Percentiles rank a stretch among this genome's conserved stretches.
These are phyloP conservation scores for Scleroderma bovista DNA, from an alignment of 768 basidiomycete species.

Conservation along the genomic window DNA sequence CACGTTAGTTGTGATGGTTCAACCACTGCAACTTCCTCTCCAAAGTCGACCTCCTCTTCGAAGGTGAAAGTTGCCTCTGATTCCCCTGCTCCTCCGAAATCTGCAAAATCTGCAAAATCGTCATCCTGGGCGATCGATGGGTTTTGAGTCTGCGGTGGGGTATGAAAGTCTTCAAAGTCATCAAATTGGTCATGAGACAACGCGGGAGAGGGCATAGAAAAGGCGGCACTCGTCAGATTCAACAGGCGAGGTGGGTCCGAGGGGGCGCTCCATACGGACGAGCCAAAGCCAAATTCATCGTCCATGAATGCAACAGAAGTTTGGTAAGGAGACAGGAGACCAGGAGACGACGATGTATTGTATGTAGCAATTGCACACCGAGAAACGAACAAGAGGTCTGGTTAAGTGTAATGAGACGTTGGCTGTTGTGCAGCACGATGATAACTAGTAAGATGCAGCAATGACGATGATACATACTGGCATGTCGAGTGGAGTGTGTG, in stretches of 20 bases:
- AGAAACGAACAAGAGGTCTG: not conserved
- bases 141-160: conserved; percentile 42
- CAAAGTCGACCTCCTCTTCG: conserved; percentile 22
- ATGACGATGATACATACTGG: not conserved
- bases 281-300: conserved; percentile 66
- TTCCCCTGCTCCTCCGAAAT: conserved; percentile 66
- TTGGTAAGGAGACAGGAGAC: not conserved
- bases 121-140: conserved; percentile 46
- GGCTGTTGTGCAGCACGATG: not conserved
- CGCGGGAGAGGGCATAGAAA: conserved; percentile 23
- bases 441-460: not conserved
- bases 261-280: conserved; percentile 66
- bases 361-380: not conserved
- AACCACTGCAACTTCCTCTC: conserved; percentile 26
- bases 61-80: conserved; percentile 35
- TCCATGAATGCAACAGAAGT: conserved; percentile 43
- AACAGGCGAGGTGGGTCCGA: conserved; percentile 30
- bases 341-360: not conserved
- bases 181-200: conserved; percentile 37
- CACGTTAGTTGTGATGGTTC: conserved; percentile 44
- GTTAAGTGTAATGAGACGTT: not conserved
- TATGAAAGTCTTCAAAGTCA: conserved; percentile 49
- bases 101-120: conserved; percentile 85
- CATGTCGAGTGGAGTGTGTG: not conserved
- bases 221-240: conserved; percentile 15